A percentile compares a stretch with the other conserved stretches of the same genome.
These are phyloP conservation scores for Eucalyptus cloeziana DNA, from an alignment of 345 rosid species.

Conservation along the genomic window DNA sequence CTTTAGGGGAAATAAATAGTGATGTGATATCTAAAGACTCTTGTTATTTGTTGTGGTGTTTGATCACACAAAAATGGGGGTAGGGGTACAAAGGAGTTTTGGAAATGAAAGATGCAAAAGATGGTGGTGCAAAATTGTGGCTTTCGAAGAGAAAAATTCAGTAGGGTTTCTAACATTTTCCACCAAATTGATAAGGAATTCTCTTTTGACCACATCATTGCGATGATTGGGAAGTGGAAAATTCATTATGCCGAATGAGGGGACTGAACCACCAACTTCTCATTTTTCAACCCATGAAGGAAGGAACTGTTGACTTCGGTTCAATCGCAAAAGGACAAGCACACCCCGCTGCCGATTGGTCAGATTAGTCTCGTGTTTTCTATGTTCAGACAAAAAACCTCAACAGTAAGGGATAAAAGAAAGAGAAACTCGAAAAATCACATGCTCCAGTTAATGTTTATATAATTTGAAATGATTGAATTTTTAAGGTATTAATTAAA, in stretches of 20 bases:
- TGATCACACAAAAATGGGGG: neutral
- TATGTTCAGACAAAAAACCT: accelerated
- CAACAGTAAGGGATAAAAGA: no score
- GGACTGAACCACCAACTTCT: neutral
- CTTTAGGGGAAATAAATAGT: neutral
- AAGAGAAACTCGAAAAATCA: no score
- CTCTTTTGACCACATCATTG: neutral
- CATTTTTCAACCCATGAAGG: neutral
- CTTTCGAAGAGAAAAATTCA: neutral
- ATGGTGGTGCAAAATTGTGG: neutral
- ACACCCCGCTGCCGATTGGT: neutral
- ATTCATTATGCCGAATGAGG: neutral
- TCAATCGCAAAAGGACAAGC: neutral
- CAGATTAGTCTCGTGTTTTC: neutral
- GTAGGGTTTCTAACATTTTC: neutral
- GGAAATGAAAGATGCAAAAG: neutral
- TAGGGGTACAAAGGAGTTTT: neutral
- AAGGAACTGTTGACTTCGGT: neutral
- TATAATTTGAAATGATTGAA: no score
- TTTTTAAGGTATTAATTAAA: no score
- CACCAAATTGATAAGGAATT: neutral
- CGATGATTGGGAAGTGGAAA: neutral
- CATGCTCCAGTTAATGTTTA: no score
- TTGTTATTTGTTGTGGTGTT: neutral
- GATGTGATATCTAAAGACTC: neutral